Base-by-base conservation (phyloP, 1,284 basidiomycete genomes). In the Sanghuangporus baumii region DNA sequence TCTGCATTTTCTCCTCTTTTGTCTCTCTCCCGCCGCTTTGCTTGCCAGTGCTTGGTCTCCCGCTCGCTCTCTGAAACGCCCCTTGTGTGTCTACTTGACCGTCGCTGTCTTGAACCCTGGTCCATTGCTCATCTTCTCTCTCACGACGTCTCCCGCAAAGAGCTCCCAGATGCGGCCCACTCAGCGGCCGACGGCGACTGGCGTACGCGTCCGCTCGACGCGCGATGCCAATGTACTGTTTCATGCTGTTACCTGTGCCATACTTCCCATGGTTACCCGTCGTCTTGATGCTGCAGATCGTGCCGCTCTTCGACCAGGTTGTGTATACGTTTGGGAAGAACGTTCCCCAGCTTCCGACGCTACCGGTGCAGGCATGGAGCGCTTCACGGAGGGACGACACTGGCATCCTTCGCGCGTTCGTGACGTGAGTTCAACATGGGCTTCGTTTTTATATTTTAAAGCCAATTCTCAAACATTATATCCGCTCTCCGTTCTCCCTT, bases 261-360 rank as follows among this genome's bases (percentile, higher is more conserved):
- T 71, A 11, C 68, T 74, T 37, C 73, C 74, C 50, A 76, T 79
- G 72, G 74, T 79, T 63, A 64, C 65, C 38, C 75, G 78, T 48
- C 76, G 79, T 12, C 75, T 80, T 58, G 77, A 78, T 65, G 76
- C 76, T 64, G 78, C 78, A 47, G 79, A 80, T 64, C 72, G 78
- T 6, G 71, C 74, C 54, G 71, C 72, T 3, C 71, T 80, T 50
- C 68, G 70, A 18, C 69, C 78, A 8, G 79, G 79, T 55, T 74
- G 74, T 66, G 75, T 79, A 62, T 80, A 79, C 67, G 77, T 80
- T 57, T 80, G 79, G 79, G 78, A 79, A 66, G 77, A 79, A 61
- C 75, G 75, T 38, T 66, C 68, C 37, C 66, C 67, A 2, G 66
- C 67, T n/a, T 71, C 73, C 48, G 76, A 76, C 58, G 72, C 72